phyloP scores from a whole-genome alignment of 2,329 filamentous ascomycete species.

The Macrophomina phaseolina region DNA sequence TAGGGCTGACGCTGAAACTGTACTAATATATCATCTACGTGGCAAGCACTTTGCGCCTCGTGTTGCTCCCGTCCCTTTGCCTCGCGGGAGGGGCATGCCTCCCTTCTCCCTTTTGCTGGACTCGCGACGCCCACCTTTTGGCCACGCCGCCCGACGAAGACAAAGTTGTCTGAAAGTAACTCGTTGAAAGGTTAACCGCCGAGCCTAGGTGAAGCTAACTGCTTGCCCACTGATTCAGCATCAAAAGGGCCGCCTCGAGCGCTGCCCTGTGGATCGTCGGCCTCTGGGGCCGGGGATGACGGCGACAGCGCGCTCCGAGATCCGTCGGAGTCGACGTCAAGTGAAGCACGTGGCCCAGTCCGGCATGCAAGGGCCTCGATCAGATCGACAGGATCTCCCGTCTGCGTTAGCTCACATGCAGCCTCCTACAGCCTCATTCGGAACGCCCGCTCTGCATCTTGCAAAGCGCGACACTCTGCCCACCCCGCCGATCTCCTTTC shows the following conservation, averaged over 20 bases:
- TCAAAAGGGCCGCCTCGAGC: not conserved
- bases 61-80: not conserved
- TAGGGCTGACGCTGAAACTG: slow-evolving; percentile 7
- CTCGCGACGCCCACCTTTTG: not conserved
- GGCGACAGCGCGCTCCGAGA: no score
- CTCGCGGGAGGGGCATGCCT: not conserved
- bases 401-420: not conserved
- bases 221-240: not conserved
- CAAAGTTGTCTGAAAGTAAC: not conserved
- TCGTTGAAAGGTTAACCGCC: not conserved
- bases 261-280: not conserved
- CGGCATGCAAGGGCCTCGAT: not conserved
- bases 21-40: not conserved
- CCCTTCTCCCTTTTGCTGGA: not conserved
- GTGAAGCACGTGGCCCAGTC: not conserved
- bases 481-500: not conserved
- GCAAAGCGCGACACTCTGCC: not conserved
- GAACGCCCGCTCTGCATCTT: not conserved
- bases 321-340: no score
- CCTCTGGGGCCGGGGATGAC: not conserved
- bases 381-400: not conserved
- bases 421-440: not conserved
- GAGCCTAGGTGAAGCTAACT: not conserved
- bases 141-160: not conserved
- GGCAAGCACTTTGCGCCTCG: slow-evolving; percentile 2